These are phyloP conservation scores for Plasmodium gaboni DNA, from an alignment of 169 alveolate species.

Conservation along the genomic window DNA sequence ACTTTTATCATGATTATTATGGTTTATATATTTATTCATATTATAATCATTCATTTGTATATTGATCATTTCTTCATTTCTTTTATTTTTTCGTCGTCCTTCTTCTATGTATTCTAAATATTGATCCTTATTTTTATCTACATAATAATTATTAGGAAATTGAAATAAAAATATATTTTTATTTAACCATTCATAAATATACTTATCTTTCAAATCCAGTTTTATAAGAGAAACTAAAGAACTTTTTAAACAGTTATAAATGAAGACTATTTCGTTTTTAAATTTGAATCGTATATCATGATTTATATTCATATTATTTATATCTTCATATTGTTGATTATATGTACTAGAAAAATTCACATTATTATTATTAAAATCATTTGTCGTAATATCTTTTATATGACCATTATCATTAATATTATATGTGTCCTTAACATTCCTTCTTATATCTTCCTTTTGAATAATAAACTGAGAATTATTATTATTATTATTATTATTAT, in stretches of 20 bases:
- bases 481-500: neutral
- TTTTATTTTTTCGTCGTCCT: neutral
- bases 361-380: neutral
- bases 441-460: neutral
- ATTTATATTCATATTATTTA: neutral
- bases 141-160: neutral
- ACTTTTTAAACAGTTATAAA: slow-evolving; percentile 60
- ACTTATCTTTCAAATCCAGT: slow-evolving; percentile 50
- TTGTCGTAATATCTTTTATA: neutral
- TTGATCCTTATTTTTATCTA: too few relatives aligned
- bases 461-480: too few relatives aligned
- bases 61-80: neutral
- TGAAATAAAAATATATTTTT: slow-evolving; percentile 36
- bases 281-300: neutral
- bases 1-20: too few relatives aligned
- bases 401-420: neutral
- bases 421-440: neutral
- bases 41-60: too few relatives aligned
- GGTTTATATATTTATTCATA: too few relatives aligned
- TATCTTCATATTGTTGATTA: too few relatives aligned
- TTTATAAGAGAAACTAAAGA: slow-evolving; percentile 65
- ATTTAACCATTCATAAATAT: slow-evolving; percentile 63
- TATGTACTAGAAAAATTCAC: neutral
- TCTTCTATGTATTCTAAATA: neutral
- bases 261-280: slow-evolving; percentile 43